Conservation (phyloP, 1,284 basidiomycete genomes). For the Phellopilus nigrolimitatus region DNA sequence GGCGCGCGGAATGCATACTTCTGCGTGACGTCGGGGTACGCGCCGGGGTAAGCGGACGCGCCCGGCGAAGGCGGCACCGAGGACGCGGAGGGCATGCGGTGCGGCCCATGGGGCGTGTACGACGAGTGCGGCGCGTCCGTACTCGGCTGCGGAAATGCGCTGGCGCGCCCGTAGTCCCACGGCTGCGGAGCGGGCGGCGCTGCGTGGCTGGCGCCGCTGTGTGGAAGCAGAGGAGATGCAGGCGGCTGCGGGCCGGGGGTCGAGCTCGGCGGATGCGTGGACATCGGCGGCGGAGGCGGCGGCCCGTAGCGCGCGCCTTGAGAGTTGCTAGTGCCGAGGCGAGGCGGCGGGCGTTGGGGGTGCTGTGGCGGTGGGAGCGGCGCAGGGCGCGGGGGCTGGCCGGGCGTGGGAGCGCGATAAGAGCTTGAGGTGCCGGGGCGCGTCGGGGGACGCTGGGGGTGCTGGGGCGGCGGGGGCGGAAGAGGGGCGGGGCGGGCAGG, state of each 20-base stretch:
- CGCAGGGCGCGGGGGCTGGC: constrained; percentile 16
- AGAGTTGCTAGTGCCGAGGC: too few relatives aligned
- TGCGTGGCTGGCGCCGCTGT: not conserved
- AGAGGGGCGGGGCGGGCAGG: constrained; percentile 15
- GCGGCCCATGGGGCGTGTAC: not conserved
- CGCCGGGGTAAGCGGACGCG: not conserved
- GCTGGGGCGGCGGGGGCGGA: constrained; percentile 5
- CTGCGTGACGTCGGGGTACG: constrained; percentile 7
- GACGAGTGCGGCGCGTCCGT: not conserved
- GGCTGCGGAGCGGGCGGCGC: not conserved
- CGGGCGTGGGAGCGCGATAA: not conserved
- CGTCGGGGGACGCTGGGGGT: not conserved
- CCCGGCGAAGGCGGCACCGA: not conserved
- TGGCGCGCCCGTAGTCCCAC: not conserved
- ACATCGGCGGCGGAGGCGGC: not conserved
- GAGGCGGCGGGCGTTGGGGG: not conserved
- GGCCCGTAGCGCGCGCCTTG: not conserved
- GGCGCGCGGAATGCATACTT: not conserved
- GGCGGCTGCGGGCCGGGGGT: not conserved
- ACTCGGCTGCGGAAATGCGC: not conserved
- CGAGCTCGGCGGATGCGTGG: constrained; percentile 14
- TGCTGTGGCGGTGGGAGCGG: not conserved
- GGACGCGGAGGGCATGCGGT: not conserved
- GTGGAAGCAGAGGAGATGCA: not conserved
- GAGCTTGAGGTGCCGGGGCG: not conserved